These are phyloP conservation scores for Pisolithus orientalis DNA, from an alignment of 768 basidiomycete genomes.

Conservation along the genomic window DNA sequence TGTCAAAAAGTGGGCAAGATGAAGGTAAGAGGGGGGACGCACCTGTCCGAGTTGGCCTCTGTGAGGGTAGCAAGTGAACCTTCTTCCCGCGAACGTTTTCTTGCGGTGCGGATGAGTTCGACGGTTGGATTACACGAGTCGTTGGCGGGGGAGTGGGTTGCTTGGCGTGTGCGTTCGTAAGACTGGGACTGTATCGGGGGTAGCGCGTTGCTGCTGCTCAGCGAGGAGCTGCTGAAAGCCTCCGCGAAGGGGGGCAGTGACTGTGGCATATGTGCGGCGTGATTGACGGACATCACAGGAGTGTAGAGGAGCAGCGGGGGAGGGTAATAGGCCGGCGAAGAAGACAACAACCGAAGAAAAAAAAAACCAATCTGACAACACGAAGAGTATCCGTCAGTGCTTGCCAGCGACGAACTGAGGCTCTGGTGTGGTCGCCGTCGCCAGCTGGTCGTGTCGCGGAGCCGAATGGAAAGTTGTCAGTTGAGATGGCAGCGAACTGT, in stretches of 20 bases:
- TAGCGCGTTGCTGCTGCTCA: constrained; percentile 49
- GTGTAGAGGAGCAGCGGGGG: constrained; percentile 1
- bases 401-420: too few relatives aligned
- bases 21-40: constrained; percentile 22
- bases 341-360: background rate
- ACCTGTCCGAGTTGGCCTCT: constrained; percentile 40
- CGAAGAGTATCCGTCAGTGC: too few relatives aligned
- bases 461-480: constrained; percentile 8
- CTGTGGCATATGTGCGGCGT: constrained; percentile 43
- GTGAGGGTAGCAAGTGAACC: constrained; percentile 24
- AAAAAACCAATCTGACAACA: too few relatives aligned
- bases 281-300: constrained; percentile 36
- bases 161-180: constrained; percentile 29
- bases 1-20: background rate
- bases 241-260: constrained; percentile 77
- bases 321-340: constrained; percentile 4
- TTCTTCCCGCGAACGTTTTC: constrained; percentile 44
- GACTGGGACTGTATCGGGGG: constrained; percentile 58
- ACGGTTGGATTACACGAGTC: constrained; percentile 27
- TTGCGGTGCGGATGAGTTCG: constrained; percentile 19
- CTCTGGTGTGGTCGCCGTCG: too few relatives aligned
- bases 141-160: constrained; percentile 25
- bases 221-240: constrained; percentile 57
- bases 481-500: background rate
- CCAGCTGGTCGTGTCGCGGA: constrained; percentile 6